Conservation (phyloP, 2,329 filamentous ascomycete genomes). For the Lasiodiplodia gonubiensis region DNA sequence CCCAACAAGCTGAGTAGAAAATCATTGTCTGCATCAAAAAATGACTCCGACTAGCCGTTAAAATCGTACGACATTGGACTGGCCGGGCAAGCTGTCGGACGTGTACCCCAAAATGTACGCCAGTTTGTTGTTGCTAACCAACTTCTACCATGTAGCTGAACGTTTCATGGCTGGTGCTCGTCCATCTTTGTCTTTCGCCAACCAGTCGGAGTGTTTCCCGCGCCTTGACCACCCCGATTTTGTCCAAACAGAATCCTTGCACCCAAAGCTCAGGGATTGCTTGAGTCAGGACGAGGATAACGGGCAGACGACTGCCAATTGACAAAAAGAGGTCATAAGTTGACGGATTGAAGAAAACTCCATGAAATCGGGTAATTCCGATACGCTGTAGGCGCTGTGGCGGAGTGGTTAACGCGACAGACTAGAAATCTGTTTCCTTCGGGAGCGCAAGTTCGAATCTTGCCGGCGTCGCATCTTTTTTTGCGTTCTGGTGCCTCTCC, state of each 20-base stretch:
- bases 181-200: neutral
- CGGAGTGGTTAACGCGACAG: constrained; percentile 14
- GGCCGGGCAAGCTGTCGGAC: too few relatives aligned
- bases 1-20: too few relatives aligned
- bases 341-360: too few relatives aligned
- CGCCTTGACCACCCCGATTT: neutral
- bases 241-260: neutral
- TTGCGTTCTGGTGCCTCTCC: neutral
- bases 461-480: constrained; percentile 5
- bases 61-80: too few relatives aligned
- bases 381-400: neutral
- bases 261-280: neutral
- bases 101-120: too few relatives aligned
- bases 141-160: too few relatives aligned
- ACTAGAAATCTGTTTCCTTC: constrained; percentile 19
- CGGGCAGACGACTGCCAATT: neutral
- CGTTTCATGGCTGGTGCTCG: too few relatives aligned
- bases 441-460: constrained; percentile 18
- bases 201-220: neutral
- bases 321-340: neutral
- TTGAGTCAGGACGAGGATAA: too few relatives aligned
- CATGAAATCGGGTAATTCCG: neutral
- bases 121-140: too few relatives aligned
- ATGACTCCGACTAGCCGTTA: too few relatives aligned
- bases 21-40: too few relatives aligned